phyloP scores from a whole-genome alignment of 2,329 filamentous ascomycete species.

The Aspergillus tamarii region DNA sequence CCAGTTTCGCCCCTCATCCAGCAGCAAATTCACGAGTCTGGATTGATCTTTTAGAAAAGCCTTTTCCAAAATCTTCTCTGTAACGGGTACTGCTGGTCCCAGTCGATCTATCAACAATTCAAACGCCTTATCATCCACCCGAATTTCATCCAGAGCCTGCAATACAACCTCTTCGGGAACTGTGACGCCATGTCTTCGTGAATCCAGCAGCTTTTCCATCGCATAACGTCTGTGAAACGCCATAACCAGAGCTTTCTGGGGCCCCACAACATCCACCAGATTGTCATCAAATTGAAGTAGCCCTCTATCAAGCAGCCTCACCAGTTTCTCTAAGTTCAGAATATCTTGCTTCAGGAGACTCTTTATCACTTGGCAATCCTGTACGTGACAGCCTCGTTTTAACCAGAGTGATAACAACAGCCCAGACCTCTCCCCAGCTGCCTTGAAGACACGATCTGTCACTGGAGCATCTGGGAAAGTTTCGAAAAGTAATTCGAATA shows the following conservation, averaged over 20 bases:
- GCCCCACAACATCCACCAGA: not conserved
- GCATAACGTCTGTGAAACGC: not conserved
- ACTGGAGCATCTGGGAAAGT: not conserved
- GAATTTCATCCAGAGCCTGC: not conserved
- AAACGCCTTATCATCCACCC: not conserved
- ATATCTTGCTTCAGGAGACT: not conserved
- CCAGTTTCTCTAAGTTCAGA: not conserved
- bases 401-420: not conserved
- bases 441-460: not conserved
- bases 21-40: not conserved
- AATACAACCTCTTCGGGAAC: not conserved
- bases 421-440: fast-evolving
- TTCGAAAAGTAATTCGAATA: fast-evolving
- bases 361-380: not conserved
- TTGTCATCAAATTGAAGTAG: not conserved
- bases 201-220: not conserved
- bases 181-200: not conserved
- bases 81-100: not conserved
- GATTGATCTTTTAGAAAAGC: not conserved
- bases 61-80: not conserved
- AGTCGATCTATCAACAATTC: not conserved
- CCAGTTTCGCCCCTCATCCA: not conserved
- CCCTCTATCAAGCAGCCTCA: not conserved
- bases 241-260: not conserved
- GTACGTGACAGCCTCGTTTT: not conserved